These are phyloP conservation scores for Exophiala dermatitidis DNA, from an alignment of 2,329 filamentous ascomycete genomes.

Conservation along the genomic window DNA sequence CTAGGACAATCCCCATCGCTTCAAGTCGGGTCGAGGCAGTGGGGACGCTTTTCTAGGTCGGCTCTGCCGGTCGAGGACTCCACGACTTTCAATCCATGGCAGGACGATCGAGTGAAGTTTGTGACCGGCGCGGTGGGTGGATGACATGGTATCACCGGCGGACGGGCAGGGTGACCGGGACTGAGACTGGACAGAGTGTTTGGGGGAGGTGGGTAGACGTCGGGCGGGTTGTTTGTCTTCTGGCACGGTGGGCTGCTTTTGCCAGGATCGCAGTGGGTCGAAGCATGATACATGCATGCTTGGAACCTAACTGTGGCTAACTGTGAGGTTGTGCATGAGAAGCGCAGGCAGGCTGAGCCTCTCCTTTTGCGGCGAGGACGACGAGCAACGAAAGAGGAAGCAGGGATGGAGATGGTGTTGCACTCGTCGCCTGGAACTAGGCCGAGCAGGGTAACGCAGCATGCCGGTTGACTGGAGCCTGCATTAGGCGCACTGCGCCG, in stretches of 20 bases:
- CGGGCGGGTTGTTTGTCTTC: background rate
- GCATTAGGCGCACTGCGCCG: background rate
- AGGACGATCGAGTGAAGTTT: constrained; percentile 10
- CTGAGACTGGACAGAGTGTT: background rate
- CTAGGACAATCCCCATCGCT: background rate
- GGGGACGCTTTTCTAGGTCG: constrained; percentile 4
- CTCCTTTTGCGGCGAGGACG: background rate
- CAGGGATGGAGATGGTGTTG: constrained; percentile 20
- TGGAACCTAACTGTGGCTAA: background rate
- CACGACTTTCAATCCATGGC: constrained; percentile 10
- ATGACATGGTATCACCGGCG: constrained; percentile 17
- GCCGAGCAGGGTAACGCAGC: constrained; percentile 10
- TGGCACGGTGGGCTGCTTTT: background rate
- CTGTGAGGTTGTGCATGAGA: background rate
- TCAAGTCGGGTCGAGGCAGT: constrained; percentile 6
- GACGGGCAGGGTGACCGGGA: background rate
- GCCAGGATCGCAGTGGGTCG: background rate
- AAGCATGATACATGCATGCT: background rate
- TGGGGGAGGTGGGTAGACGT: background rate
- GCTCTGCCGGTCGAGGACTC: background rate
- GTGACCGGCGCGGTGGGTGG: constrained; percentile 18
- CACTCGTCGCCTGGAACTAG: constrained; percentile 16
- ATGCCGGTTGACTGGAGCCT: constrained; percentile 5
- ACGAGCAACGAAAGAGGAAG: background rate
- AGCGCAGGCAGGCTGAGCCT: background rate